These are phyloP conservation scores for Dicorynia guianensis DNA, from an alignment of 306 rosid species.

Conservation along the genomic window DNA sequence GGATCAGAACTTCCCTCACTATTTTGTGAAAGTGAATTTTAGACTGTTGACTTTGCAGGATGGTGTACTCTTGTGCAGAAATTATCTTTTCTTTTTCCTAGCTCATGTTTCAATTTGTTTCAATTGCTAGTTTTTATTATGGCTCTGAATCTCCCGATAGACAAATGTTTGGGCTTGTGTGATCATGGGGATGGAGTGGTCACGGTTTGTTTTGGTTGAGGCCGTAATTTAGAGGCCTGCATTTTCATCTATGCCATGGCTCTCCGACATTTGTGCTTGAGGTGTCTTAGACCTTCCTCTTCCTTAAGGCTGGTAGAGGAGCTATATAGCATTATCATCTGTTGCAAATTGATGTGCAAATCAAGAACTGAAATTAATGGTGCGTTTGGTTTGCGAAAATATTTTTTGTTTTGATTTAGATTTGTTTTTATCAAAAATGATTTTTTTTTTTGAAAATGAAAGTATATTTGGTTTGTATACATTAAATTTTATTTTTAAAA, in stretches of 20 bases:
- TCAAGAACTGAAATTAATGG: no score
- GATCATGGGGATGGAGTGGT: neutral
- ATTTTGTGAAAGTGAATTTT: neutral
- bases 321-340: neutral
- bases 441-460: no score
- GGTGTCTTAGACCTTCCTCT: neutral
- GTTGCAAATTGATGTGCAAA: no score
- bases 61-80: neutral
- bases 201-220: neutral
- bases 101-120: neutral
- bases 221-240: neutral
- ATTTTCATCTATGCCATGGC: neutral
- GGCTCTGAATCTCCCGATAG: neutral
- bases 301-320: neutral
- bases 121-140: neutral
- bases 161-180: slow-evolving; percentile 15
- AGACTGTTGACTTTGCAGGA: neutral
- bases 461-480: no score
- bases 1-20: neutral
- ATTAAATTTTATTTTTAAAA: no score
- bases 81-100: neutral
- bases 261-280: neutral
- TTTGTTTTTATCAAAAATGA: no score
- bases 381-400: no score
- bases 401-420: no score